phyloP scores from a whole-genome alignment of 2,329 filamentous ascomycete genomes.

The Uncinocarpus reesii region DNA sequence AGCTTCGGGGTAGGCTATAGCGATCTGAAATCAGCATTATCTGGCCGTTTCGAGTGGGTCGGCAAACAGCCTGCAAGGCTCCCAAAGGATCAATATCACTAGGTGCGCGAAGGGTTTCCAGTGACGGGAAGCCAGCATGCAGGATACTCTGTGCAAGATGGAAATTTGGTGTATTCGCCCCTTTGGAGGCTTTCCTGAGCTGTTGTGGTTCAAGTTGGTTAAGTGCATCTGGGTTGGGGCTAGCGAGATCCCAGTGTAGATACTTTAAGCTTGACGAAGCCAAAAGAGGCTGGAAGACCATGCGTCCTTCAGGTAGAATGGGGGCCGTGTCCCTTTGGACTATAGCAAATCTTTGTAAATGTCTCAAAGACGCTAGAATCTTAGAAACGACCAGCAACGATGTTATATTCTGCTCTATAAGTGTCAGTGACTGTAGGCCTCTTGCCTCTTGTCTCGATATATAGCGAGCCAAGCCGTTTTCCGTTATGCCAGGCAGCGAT shows the following conservation, averaged over 20 bases:
- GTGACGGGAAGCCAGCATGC: conserved; percentile 33
- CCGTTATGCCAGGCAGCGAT: conserved; percentile 46
- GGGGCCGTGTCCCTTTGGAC: conserved; percentile 43
- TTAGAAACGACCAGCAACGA: conserved; percentile 44
- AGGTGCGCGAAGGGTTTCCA: conserved; percentile 35
- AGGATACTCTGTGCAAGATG: conserved; percentile 38
- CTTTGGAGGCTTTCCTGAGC: conserved; percentile 28
- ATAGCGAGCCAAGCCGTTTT: conserved; percentile 45
- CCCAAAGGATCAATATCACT: conserved; percentile 37
- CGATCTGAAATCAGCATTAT: conserved; percentile 33
- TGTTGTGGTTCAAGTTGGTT: conserved; percentile 31
- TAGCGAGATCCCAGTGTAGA: conserved; percentile 48
- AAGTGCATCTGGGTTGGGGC: conserved; percentile 30
- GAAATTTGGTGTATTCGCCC: conserved; percentile 31
- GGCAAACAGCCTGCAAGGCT: conserved; percentile 36
- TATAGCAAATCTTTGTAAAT: conserved; percentile 43
- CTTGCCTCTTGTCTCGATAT: conserved; percentile 38
- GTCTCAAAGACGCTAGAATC: conserved; percentile 39
- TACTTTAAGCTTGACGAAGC: conserved; percentile 41
- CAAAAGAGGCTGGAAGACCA: conserved; percentile 41
- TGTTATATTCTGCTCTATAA: conserved; percentile 46
- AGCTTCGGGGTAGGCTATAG: conserved; percentile 35
- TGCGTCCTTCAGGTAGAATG: conserved; percentile 33
- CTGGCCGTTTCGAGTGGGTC: conserved; percentile 30
- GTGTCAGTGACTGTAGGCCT: conserved; percentile 38